Evolutionary conservation across 306 rosid species (phyloP).

Genomic region (Neltuma alba): DNA sequence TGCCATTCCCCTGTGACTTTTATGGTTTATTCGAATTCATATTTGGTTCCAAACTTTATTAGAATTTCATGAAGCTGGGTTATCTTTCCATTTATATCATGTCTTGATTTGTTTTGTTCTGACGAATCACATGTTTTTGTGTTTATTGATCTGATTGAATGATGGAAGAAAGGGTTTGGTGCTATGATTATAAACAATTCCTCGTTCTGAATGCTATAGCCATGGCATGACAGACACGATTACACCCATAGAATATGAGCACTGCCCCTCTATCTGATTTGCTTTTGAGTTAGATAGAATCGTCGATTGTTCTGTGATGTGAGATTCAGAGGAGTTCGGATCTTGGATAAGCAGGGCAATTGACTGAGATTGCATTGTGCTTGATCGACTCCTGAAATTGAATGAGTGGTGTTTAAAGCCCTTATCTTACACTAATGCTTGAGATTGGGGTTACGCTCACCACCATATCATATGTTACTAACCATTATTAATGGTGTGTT

Average conservation of each 20-base stretch:
- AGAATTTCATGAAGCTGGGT: background rate
- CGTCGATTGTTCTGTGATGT: background rate
- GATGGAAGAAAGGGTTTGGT: slow-evolving; percentile 19
- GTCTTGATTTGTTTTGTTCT: background rate
- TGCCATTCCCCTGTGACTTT: background rate
- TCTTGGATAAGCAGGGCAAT: slow-evolving; percentile 38
- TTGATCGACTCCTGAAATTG: slow-evolving; percentile 49
- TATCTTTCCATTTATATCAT: background rate
- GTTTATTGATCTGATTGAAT: too few species aligned
- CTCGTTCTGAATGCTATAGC: slow-evolving; percentile 94
- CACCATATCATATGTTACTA: too few species aligned
- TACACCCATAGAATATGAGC: slow-evolving; percentile 99
- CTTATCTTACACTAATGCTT: slow-evolving; percentile 27
- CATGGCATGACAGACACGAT: slow-evolving; percentile 93
- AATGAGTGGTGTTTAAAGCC: slow-evolving; percentile 79
- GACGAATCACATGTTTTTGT: background rate
- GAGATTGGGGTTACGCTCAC: slow-evolving; percentile 74
- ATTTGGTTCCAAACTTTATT: too few species aligned
- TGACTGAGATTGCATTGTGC: slow-evolving; percentile 35
- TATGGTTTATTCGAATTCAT: too few species aligned
- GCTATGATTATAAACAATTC: slow-evolving; percentile 95
- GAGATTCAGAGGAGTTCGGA: slow-evolving; percentile 40
- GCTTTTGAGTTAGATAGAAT: too few species aligned
- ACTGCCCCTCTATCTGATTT: background rate
- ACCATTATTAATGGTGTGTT: too few species aligned